phyloP scores from a whole-genome alignment of 169 alveolate species.

The Plasmodium gonderi region DNA sequence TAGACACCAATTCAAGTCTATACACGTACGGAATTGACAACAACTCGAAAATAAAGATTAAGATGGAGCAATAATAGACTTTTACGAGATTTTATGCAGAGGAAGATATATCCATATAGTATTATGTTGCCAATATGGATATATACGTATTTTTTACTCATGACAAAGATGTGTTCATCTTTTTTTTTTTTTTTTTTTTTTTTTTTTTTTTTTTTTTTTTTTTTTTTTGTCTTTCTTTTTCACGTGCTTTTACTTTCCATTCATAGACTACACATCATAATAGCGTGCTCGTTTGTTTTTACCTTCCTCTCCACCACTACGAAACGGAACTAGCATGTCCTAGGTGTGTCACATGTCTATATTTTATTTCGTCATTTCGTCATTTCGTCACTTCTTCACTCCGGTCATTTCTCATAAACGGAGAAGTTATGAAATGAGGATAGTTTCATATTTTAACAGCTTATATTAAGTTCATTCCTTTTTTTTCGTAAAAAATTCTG shows the following conservation, averaged over 20 bases:
- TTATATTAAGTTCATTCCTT: neutral
- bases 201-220: neutral
- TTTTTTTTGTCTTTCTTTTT: neutral
- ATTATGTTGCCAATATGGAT: neutral
- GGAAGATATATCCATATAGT: neutral
- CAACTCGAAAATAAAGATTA: conserved; percentile 65
- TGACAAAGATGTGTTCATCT: neutral
- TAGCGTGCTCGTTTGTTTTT: no score
- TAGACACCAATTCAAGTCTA: conserved; percentile 66
- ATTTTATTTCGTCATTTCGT: neutral
- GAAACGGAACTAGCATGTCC: neutral
- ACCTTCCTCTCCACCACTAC: no score
- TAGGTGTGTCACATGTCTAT: no score
- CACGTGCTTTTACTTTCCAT: no score
- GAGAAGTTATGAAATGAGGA: neutral
- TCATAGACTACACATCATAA: no score
- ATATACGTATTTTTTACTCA: neutral
- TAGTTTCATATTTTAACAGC: neutral
- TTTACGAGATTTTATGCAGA: neutral
- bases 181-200: neutral
- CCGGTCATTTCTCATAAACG: no score
- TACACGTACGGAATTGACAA: conserved; percentile 73
- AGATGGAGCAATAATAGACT: conserved; percentile 27
- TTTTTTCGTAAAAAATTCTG: neutral
- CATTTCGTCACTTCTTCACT: neutral